Evolutionary conservation across 2,329 filamentous ascomycete genomes (phyloP).

Genomic region (Aspergillus flavus): DNA sequence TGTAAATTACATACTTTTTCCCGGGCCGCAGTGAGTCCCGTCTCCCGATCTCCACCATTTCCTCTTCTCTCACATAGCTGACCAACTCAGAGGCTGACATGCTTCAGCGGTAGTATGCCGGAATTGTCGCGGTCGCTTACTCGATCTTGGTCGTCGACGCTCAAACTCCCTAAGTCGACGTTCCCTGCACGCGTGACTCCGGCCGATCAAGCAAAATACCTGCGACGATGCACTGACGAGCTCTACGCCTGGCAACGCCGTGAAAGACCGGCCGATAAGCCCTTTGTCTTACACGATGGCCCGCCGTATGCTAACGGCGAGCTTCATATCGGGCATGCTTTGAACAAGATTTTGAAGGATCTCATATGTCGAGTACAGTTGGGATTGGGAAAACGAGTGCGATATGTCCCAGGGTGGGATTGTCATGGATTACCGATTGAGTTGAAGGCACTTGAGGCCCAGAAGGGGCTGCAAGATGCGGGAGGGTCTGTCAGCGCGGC

Average conservation of each 20-base stretch:
- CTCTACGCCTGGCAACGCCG: conserved; percentile 83
- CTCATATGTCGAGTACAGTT: conserved; percentile 83
- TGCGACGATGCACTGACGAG: conserved; percentile 79
- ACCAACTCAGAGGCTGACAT: conserved; percentile 22
- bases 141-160: conserved; percentile 69
- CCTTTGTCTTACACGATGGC: conserved; percentile 89
- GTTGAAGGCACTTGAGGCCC: conserved; percentile 80
- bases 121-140: conserved; percentile 39
- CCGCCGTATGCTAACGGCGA: conserved; percentile 94
- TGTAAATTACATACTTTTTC: conserved; percentile 2
- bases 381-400: conserved; percentile 72
- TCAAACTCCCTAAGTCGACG: conserved; percentile 73
- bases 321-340: conserved; percentile 87
- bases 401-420: conserved; percentile 93
- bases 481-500: conserved; percentile 42
- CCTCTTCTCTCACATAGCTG: conserved; percentile 9
- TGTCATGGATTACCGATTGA: conserved; percentile 97
- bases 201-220: conserved; percentile 57
- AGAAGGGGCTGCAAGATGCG: conserved; percentile 39
- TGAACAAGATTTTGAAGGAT: conserved; percentile 98
- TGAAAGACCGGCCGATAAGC: conserved; percentile 54
- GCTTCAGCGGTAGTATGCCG: conserved; percentile 40
- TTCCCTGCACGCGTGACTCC: conserved; percentile 60
- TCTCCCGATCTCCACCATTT: neutral
- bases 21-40: neutral